Conservation (phyloP, 164 flowering plant genomes). For the Kingdonia uniflora region DNA sequence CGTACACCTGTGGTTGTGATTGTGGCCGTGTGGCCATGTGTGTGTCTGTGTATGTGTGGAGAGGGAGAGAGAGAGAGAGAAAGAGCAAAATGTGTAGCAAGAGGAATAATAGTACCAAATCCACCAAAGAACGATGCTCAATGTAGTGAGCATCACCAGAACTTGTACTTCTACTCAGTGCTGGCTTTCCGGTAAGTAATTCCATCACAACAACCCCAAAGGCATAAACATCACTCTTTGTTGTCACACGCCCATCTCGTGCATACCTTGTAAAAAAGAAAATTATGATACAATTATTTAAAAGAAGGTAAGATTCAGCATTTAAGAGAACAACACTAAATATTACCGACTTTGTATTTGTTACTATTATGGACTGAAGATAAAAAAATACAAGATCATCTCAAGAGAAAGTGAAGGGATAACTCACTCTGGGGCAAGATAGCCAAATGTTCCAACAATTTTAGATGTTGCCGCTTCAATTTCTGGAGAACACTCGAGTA, state of each 20-base stretch:
- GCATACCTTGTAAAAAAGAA: slow-evolving; percentile 13
- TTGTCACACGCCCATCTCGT: slow-evolving; percentile 26
- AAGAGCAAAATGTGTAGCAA: no score
- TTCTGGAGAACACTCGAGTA: slow-evolving; percentile 20
- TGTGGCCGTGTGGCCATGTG: no score
- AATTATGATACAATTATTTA: no score
- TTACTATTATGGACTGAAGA: background rate
- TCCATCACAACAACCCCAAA: slow-evolving; percentile 29
- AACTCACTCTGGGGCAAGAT: slow-evolving; percentile 35
- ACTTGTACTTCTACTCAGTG: slow-evolving; percentile 14
- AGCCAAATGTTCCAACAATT: slow-evolving; percentile 34
- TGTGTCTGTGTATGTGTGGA: no score
- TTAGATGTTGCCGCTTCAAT: slow-evolving; percentile 15
- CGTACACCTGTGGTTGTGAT: no score
- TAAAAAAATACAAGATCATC: background rate
- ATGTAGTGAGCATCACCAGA: slow-evolving; percentile 10
- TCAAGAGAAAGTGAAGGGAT: no score
- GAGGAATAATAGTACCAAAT: slow-evolving; percentile 16
- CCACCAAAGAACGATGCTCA: slow-evolving; percentile 22
- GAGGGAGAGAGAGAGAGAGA: no score
- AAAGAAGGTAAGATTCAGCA: no score
- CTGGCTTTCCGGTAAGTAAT: slow-evolving; percentile 24
- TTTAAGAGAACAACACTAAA: no score
- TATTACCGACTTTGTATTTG: no score
- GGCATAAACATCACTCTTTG: slow-evolving; percentile 27